Percentiles rank a stretch among this genome's conserved stretches.
Evolutionary conservation across 768 basidiomycete species (phyloP).

Genomic region (Candolleomyces aberdarensis): DNA sequence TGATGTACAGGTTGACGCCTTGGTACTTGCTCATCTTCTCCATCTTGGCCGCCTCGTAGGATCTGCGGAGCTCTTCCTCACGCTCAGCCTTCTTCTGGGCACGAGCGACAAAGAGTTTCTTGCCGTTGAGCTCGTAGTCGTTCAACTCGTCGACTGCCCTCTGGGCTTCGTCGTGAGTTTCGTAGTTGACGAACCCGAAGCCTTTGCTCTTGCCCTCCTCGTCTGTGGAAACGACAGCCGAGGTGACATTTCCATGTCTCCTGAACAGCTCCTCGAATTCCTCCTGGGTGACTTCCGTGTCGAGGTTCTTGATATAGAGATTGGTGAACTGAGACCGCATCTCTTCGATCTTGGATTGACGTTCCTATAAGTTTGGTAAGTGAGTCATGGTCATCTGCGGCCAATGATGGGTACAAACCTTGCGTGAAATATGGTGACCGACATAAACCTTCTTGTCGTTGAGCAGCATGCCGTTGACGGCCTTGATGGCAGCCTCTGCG

Average conservation of each 20-base stretch:
- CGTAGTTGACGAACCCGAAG: slow-evolving; percentile 98
- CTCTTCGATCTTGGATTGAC: slow-evolving; percentile 97
- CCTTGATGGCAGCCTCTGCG: slow-evolving; percentile 93
- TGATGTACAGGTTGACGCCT: slow-evolving; percentile 99
- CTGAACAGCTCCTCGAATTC: slow-evolving; percentile 84
- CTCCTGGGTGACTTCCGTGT: slow-evolving; percentile 76
- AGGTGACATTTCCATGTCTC: slow-evolving; percentile 80
- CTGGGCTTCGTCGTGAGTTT: slow-evolving; percentile 88
- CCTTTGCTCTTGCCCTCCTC: slow-evolving; percentile 93
- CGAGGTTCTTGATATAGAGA: slow-evolving; percentile 97
- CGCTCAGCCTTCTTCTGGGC: slow-evolving; percentile 99
- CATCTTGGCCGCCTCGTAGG: slow-evolving; percentile 93
- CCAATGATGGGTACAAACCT: slow-evolving; percentile 45
- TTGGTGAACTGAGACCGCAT: slow-evolving; percentile 98
- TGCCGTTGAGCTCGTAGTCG: slow-evolving; percentile 79
- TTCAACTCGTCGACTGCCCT: slow-evolving; percentile 86
- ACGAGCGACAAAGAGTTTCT: slow-evolving; percentile 91
- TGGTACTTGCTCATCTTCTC: slow-evolving; percentile 98
- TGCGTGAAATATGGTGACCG: slow-evolving; percentile 95
- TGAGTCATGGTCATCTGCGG: neutral
- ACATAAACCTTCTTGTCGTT: slow-evolving; percentile 99
- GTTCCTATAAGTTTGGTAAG: slow-evolving; percentile 53
- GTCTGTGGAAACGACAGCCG: slow-evolving; percentile 80
- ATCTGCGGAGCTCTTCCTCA: slow-evolving; percentile 91
- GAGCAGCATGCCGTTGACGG: slow-evolving; percentile 97